Evolutionary conservation across 352 stramenopile species (phyloP).

Genomic region (Pythium chondricola): DNA sequence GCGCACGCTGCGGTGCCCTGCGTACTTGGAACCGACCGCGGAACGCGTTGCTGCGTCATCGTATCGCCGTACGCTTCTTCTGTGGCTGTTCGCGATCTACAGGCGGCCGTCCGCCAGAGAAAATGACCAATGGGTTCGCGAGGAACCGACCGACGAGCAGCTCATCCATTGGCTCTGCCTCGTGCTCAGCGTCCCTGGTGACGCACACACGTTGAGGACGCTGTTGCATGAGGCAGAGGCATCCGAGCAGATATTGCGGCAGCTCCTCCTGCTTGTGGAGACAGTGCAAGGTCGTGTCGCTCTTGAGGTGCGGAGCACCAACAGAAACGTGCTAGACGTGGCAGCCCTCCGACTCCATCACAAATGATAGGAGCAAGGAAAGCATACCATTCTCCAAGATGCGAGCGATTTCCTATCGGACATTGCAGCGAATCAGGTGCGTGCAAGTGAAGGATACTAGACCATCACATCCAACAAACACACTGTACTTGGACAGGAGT

Average conservation of each 20-base stretch:
- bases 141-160: slow-evolving; percentile 24
- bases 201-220: slow-evolving; percentile 19
- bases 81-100: slow-evolving; percentile 42
- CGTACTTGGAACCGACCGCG: slow-evolving; percentile 18
- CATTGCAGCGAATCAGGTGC: slow-evolving; percentile 4
- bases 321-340: too few species aligned
- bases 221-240: slow-evolving; percentile 16
- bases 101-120: slow-evolving; percentile 17
- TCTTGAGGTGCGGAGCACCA: slow-evolving; percentile 28
- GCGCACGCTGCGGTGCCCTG: slow-evolving; percentile 26
- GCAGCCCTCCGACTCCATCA: too few species aligned
- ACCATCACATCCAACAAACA: background rate
- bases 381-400: background rate
- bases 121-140: slow-evolving; percentile 26
- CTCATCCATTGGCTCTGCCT: slow-evolving; percentile 29
- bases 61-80: slow-evolving; percentile 27
- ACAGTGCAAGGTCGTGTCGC: slow-evolving; percentile 40
- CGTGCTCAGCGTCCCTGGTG: slow-evolving; percentile 21
- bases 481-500: slow-evolving; percentile 9
- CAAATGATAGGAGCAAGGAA: slow-evolving; percentile 6
- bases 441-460: too few species aligned
- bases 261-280: slow-evolving; percentile 22
- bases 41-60: slow-evolving; percentile 11
- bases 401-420: background rate
- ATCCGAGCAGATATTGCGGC: background rate